These are phyloP conservation scores for Prunus dulcis DNA, from an alignment of 306 rosid genomes.

Conservation along the genomic window DNA sequence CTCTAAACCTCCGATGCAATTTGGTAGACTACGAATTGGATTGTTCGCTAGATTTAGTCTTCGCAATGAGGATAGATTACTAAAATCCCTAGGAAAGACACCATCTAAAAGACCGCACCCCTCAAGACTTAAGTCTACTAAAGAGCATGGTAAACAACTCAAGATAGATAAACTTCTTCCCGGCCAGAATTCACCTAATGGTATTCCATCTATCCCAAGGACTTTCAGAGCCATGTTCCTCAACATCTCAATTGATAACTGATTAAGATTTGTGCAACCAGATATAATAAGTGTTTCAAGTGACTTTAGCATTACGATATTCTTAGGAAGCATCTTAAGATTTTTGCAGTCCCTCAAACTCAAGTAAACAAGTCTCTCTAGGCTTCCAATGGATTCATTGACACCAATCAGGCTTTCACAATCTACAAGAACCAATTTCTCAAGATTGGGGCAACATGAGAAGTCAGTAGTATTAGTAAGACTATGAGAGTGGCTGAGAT, in stretches of 20 bases:
- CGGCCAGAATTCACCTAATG: not conserved
- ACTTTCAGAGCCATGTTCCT: slow-evolving; percentile 2
- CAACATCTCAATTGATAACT: not conserved
- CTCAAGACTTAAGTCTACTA: not conserved
- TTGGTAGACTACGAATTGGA: not conserved
- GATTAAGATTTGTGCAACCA: not conserved
- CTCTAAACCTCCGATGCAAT: not conserved
- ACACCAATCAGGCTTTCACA: not conserved
- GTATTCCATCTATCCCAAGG: not conserved
- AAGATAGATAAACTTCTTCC: not conserved
- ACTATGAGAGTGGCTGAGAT: slow-evolving; percentile 1
- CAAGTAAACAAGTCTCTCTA: slow-evolving; percentile 3
- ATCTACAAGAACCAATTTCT: slow-evolving; percentile 1
- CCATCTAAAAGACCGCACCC: not conserved
- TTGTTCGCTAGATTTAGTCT: not conserved
- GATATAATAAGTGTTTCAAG: not conserved
- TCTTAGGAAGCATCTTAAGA: not conserved
- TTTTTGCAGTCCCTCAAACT: slow-evolving; percentile 1
- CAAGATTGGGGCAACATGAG: slow-evolving; percentile 1
- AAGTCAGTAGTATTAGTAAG: not conserved
- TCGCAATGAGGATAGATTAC: not conserved
- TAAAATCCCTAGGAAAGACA: not conserved
- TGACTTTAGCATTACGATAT: not conserved
- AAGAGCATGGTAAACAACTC: not conserved
- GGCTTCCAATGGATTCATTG: slow-evolving; percentile 10